A percentile compares a stretch with the other conserved stretches of the same genome.
These are phyloP conservation scores for Arabidopsis thaliana DNA, from an alignment of 345 rosid species.

Conservation along the genomic window DNA sequence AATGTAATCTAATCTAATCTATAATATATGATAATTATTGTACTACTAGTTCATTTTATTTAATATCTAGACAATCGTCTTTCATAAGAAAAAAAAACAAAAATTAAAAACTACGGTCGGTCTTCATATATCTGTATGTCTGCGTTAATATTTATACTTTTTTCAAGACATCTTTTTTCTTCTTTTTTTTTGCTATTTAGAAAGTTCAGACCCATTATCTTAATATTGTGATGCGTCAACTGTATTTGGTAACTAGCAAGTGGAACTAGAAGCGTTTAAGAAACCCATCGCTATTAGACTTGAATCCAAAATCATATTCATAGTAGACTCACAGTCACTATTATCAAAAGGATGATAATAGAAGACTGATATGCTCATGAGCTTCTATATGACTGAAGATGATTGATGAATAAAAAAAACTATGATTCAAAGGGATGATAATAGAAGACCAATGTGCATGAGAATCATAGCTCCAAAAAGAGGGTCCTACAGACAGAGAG, in stretches of 20 bases:
- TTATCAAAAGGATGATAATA: no score
- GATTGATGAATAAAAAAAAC: slow-evolving; percentile 11
- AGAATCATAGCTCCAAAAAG: slow-evolving; percentile 39
- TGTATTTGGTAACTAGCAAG: background rate
- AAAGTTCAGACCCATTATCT: background rate
- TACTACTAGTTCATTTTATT: slow-evolving; percentile 32
- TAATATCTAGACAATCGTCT: background rate
- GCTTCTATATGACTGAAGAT: background rate
- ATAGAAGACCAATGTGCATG: slow-evolving; percentile 42
- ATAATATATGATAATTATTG: slow-evolving; percentile 38
- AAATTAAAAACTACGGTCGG: background rate
- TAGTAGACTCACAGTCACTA: no score
- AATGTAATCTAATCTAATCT: slow-evolving; percentile 37
- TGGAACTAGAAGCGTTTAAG: background rate
- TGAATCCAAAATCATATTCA: no score
- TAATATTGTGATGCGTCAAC: background rate
- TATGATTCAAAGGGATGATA: slow-evolving; percentile 11
- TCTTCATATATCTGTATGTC: background rate
- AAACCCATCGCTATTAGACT: no score
- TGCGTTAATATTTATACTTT: background rate
- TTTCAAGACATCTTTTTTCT: background rate
- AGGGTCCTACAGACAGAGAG: slow-evolving; percentile 48
- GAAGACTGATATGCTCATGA: background rate
- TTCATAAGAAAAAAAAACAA: background rate
- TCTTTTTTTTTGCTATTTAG: background rate